Conservation (phyloP, 345 rosid genomes). For the Firmiana major region DNA sequence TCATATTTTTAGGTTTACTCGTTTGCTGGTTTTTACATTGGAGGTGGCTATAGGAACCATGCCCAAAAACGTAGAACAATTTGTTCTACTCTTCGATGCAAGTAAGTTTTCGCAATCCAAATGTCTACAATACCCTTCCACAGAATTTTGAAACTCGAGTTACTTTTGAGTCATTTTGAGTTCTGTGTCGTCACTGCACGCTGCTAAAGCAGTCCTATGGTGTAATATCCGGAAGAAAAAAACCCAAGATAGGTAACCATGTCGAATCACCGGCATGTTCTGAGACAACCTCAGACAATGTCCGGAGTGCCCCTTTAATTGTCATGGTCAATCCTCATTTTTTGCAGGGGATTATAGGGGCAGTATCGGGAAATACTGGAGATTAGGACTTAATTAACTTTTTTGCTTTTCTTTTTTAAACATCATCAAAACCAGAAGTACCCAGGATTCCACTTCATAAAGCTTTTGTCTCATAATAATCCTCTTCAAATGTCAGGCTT, state of each 20-base stretch:
- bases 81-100: slow-evolving; percentile 87
- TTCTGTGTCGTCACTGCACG: slow-evolving; percentile 17
- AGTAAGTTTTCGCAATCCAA: slow-evolving; percentile 46
- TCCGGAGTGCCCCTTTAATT: slow-evolving; percentile 42
- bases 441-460: slow-evolving; percentile 23
- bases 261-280: slow-evolving; percentile 44
- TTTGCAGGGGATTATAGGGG: slow-evolving; percentile 31
- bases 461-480: background rate
- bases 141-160: background rate
- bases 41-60: slow-evolving; percentile 82
- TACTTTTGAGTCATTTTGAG: slow-evolving; percentile 13
- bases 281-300: slow-evolving; percentile 35
- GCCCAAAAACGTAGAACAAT: slow-evolving; percentile 71
- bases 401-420: slow-evolving; percentile 12
- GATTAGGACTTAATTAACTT: slow-evolving; percentile 15
- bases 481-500: slow-evolving; percentile 18
- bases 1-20: slow-evolving; percentile 47
- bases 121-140: slow-evolving; percentile 11
- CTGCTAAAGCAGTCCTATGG: slow-evolving; percentile 15
- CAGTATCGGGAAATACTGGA: slow-evolving; percentile 43
- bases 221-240: slow-evolving; percentile 10
- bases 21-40: slow-evolving; percentile 82
- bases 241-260: background rate
- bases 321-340: slow-evolving; percentile 24
- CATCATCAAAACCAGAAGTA: background rate